A percentile compares a stretch with the other conserved stretches of the same genome.
phyloP scores from a whole-genome alignment of 768 basidiomycete species.

The Collybia nuda region DNA sequence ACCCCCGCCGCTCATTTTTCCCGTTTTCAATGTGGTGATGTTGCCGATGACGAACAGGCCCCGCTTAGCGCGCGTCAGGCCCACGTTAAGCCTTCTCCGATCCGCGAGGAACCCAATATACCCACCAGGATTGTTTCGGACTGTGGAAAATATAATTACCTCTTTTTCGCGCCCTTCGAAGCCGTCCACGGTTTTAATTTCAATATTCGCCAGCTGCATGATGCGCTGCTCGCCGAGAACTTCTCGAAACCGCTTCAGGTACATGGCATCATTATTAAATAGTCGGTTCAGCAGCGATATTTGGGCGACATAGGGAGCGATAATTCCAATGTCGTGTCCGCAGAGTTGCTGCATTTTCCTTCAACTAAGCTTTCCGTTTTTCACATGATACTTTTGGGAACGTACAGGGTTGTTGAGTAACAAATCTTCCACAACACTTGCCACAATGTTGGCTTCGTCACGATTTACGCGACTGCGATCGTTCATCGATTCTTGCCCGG shows the following conservation, averaged over 20 bases:
- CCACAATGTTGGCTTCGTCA: slow-evolving; percentile 76
- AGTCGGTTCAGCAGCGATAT: slow-evolving; percentile 72
- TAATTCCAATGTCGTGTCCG: slow-evolving; percentile 85
- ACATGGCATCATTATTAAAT: slow-evolving; percentile 54
- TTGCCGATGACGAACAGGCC: slow-evolving; percentile 83
- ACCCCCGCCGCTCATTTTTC: slow-evolving; percentile 31
- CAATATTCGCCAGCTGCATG: slow-evolving; percentile 64
- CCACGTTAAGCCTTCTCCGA: slow-evolving; percentile 84
- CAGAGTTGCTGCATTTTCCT: slow-evolving; percentile 46
- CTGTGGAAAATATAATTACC: slow-evolving; percentile 89
- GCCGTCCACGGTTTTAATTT: slow-evolving; percentile 92
- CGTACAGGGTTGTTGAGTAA: slow-evolving; percentile 71
- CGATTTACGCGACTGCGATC: slow-evolving; percentile 77
- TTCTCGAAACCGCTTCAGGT: slow-evolving; percentile 50
- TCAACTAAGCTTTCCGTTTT: no score
- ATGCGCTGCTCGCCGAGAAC: slow-evolving; percentile 68
- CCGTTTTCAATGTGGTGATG: slow-evolving; percentile 57
- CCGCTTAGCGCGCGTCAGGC: slow-evolving; percentile 83
- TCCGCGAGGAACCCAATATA: slow-evolving; percentile 90
- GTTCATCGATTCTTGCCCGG: slow-evolving; percentile 61
- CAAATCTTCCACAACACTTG: slow-evolving; percentile 80
- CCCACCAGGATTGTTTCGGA: slow-evolving; percentile 76
- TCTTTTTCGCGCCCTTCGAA: slow-evolving; percentile 95
- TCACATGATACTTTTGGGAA: slow-evolving; percentile 5
- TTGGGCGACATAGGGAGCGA: slow-evolving; percentile 90